Conservation (phyloP, 164 flowering plant genomes). For the Brasenia schreberi region DNA sequence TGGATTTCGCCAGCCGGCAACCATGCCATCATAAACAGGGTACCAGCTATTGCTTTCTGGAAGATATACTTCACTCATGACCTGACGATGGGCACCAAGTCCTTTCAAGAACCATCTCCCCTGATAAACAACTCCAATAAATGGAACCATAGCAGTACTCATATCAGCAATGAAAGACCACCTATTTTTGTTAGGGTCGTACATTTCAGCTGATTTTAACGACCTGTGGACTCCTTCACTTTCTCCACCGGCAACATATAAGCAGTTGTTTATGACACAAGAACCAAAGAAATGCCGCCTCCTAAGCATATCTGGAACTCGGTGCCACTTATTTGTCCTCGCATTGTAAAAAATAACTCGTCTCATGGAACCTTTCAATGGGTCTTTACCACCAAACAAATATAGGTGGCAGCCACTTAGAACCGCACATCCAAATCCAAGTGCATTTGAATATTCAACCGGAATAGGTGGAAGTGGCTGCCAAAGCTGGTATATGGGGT, state of each 20-base stretch:
- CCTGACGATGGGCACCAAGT: slow-evolving; percentile 65
- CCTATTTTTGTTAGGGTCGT: slow-evolving; percentile 71
- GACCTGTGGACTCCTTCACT: slow-evolving; percentile 54
- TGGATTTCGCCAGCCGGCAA: slow-evolving; percentile 76
- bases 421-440: slow-evolving; percentile 79
- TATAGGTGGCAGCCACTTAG: slow-evolving; percentile 77
- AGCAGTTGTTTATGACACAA: slow-evolving; percentile 78
- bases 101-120: slow-evolving; percentile 85
- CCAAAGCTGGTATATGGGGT: slow-evolving; percentile 73
- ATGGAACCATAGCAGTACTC: slow-evolving; percentile 82
- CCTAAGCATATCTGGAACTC: slow-evolving; percentile 87
- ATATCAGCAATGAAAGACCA: slow-evolving; percentile 74
- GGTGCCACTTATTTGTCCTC: slow-evolving; percentile 82
- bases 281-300: slow-evolving; percentile 68
- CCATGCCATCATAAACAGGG: slow-evolving; percentile 69
- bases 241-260: slow-evolving; percentile 88
- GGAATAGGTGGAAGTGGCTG: slow-evolving; percentile 87
- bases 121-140: slow-evolving; percentile 63
- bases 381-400: slow-evolving; percentile 76
- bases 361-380: slow-evolving; percentile 72
- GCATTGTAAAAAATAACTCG: slow-evolving; percentile 68
- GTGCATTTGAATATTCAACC: slow-evolving; percentile 52
- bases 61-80: slow-evolving; percentile 58
- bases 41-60: slow-evolving; percentile 61
- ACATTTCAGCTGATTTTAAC: slow-evolving; percentile 71